Base-by-base conservation (phyloP, 2,329 filamentous ascomycete species). In the Chalaropsis ovoidea region DNA sequence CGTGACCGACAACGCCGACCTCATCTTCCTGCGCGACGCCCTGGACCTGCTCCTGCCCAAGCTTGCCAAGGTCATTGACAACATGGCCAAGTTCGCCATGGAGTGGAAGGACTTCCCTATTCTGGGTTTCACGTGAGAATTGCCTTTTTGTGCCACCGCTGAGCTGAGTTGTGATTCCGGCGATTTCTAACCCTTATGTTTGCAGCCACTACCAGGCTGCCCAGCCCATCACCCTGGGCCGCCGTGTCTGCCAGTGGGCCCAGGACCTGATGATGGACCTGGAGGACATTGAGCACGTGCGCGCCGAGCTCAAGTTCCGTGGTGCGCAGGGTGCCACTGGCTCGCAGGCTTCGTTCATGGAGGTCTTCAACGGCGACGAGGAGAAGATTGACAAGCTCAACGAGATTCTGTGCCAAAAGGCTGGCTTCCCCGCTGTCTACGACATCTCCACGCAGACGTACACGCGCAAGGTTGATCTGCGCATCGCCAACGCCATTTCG, bases 401-500 rank as follows among this genome's bases (percentile, higher is more conserved):
- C 70, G 77, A 78, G 63, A 75, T 82, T 0, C 76, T 85, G 7
- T 84, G 82, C 73, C 64, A 79, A 67, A 83, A 83, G 72, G 73
- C 76, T 43, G 81, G 79, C n/a, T 85, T 85, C 73, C 73, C 77
- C 0, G 71, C 67, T 31, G 77, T 74, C 70, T 82, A 82, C 69
- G 76, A 72, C 56, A 68, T 90, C 67, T 87, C 86, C 7, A 85
- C 84, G 22, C 88, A 92, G 72, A 79, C 78, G 4, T 68, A 68
- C 76, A 86, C 87, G 3, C 83, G 90, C 69, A 94, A 94, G 77
- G 86, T 96, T 65, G 91, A 96, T 73, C 79, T 68, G 47, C 80
- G 86, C 66, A 80, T 96, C n/a, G 82, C 86, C 71, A 92, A 94
- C 72, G 89, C 88, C n/a, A 78, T 96, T 42, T 81, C 82, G 41